Conservation (phyloP, 1,139 yeast species). For the Candida frijolesensis region DNA sequence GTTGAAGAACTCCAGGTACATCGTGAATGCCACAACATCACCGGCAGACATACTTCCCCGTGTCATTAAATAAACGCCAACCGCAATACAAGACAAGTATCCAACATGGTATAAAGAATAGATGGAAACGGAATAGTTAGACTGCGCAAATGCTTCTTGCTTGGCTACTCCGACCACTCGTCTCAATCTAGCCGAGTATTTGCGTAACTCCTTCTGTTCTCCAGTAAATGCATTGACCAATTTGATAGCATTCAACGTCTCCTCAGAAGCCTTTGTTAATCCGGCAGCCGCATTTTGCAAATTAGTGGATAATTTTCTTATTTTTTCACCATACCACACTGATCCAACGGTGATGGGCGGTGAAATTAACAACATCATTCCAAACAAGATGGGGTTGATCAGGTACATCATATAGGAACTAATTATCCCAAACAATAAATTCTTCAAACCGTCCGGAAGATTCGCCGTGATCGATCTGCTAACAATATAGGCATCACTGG, state of each 20-base stretch:
- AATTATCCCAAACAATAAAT: slow-evolving; percentile 45
- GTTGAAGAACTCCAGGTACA: slow-evolving; percentile 53
- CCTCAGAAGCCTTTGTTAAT: slow-evolving; percentile 48
- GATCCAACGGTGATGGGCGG: slow-evolving; percentile 57
- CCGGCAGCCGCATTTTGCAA: slow-evolving; percentile 52
- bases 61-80: slow-evolving; percentile 47
- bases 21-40: slow-evolving; percentile 51
- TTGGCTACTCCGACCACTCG: slow-evolving; percentile 46
- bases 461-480: slow-evolving; percentile 48
- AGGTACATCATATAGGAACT: slow-evolving; percentile 51
- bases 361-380: slow-evolving; percentile 52
- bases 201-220: slow-evolving; percentile 44
- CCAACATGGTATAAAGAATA: slow-evolving; percentile 49
- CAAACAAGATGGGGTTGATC: slow-evolving; percentile 47
- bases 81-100: slow-evolving; percentile 46
- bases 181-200: slow-evolving; percentile 43
- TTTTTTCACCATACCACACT: slow-evolving; percentile 51
- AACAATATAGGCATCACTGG: slow-evolving; percentile 57
- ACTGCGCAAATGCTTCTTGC: slow-evolving; percentile 50
- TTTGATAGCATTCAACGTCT: slow-evolving; percentile 46
- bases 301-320: slow-evolving; percentile 44
- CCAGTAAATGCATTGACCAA: slow-evolving; percentile 50
- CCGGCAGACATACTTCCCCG: slow-evolving; percentile 49
- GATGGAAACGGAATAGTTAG: slow-evolving; percentile 49
- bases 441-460: slow-evolving; percentile 52